Evolutionary conservation across 1,284 basidiomycete species (phyloP), one percentile per base, ranked within the genome.

Genomic region (Irpex sp.): DNA sequence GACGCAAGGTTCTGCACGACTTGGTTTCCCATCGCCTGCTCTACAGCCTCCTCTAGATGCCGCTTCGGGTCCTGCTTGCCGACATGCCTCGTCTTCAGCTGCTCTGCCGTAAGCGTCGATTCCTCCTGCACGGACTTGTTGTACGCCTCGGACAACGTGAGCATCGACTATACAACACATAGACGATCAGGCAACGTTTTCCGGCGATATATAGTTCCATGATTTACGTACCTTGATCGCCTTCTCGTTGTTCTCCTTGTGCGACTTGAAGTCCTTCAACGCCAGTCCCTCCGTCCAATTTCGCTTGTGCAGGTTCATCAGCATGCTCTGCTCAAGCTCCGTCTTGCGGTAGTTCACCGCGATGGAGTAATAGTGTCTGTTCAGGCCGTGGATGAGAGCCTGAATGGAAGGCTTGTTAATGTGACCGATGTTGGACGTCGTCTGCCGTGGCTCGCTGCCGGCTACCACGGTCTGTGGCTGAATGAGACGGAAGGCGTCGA

Each of bases 371-470:
- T 98, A 98, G 77, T 97, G 94, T 66, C 95, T 83, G 74, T 98
- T 98, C 61, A 98, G 80, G 54, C 96, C 96, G 71, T 98, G 96
- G 65, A 96, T 94, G 64, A 96, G 84, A 53, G 93, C 93, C 76
- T 99, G 97, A 73, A 99, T 99, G 60, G 91, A 94, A 14, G 97
- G 97, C 76, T 99, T 98, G 78, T 97, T 97, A 73, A 99, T 91
- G 73, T 98, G 96, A 10, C 97, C 97, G 64, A 99, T 96, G 74
- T 99, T 99, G 49, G 93, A 95, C 12, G 97, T 99, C 58, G 95
- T 98, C 75, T 99, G 97, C 35, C 97, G 85, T 16, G 95, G 93
- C 77, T 99, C 97, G 65, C 94, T 90, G 60, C 97, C 96, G 68
- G 93, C 80, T 47, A 93, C 84, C 65, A 96, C 87, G 54, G 87